Percentiles rank a stretch among this genome's conserved stretches.
These are phyloP conservation scores for Paraglomus brasilianum DNA, from an alignment of 192 early-diverging fungal species.

Conservation along the genomic window DNA sequence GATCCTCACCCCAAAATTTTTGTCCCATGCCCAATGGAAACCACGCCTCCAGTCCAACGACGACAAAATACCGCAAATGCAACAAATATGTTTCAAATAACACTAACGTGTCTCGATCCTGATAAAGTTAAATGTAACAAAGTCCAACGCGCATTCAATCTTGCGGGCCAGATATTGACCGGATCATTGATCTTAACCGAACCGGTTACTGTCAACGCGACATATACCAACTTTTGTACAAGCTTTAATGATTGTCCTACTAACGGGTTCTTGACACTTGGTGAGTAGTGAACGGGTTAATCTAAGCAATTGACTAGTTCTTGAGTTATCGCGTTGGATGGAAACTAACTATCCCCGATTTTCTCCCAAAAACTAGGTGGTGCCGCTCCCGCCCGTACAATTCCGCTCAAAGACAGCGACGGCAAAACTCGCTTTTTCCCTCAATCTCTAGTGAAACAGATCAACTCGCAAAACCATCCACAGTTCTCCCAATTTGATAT, in stretches of 20 bases:
- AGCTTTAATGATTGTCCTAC: neutral
- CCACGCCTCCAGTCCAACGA: too few species aligned
- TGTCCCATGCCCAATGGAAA: too few species aligned
- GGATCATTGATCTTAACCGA: slow-evolving; percentile 27
- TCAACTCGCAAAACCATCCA: slow-evolving; percentile 17
- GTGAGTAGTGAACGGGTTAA: neutral
- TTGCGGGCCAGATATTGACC: slow-evolving; percentile 36
- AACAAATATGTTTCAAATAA: neutral
- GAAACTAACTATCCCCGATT: slow-evolving; percentile 2
- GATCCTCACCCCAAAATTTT: too few species aligned
- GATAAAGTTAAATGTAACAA: slow-evolving; percentile 29
- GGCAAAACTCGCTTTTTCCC: slow-evolving; percentile 40
- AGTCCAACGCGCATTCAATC: slow-evolving; percentile 31
- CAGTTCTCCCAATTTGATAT: slow-evolving; percentile 38
- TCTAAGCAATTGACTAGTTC: too few species aligned
- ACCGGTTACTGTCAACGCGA: slow-evolving; percentile 39
- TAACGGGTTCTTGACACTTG: neutral
- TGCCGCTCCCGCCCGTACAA: slow-evolving; percentile 36
- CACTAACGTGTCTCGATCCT: neutral
- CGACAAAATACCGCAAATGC: neutral
- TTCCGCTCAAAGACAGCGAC: slow-evolving; percentile 37
- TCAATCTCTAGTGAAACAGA: slow-evolving; percentile 45
- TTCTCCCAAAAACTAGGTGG: slow-evolving; percentile 28
- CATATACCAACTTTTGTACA: slow-evolving; percentile 39
- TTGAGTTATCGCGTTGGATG: neutral